These are phyloP conservation scores for Rhodotorula mucilaginosa DNA, from an alignment of 1,284 basidiomycete species.

Conservation along the genomic window DNA sequence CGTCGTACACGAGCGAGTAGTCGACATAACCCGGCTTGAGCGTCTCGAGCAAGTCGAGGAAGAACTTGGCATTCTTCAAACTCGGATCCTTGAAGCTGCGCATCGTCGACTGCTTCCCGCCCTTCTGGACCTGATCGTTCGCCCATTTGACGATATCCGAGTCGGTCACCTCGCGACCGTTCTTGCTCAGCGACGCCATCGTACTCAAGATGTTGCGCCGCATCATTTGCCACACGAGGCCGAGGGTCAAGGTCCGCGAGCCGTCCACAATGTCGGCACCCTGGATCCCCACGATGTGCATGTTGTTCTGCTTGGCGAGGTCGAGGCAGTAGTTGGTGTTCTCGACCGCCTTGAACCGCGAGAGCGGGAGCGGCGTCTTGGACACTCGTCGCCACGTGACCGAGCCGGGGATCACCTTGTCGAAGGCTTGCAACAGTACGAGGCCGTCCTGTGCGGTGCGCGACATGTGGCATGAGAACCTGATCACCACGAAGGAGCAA, in stretches of 20 bases:
- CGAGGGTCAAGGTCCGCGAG: conserved; percentile 83
- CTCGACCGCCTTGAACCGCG: conserved; percentile 94
- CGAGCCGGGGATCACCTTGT: conserved; percentile 87
- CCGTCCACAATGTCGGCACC: conserved; percentile 96
- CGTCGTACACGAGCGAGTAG: conserved; percentile 71
- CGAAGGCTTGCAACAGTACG: conserved; percentile 90
- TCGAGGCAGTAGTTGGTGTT: conserved; percentile 97
- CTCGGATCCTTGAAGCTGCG: conserved; percentile 91
- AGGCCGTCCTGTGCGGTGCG: conserved; percentile 69
- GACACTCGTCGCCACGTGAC: conserved; percentile 92
- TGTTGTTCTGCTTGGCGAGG: conserved; percentile 82
- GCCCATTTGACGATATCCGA: conserved; percentile 96
- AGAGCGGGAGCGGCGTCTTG: conserved; percentile 81
- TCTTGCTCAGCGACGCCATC: conserved; percentile 70
- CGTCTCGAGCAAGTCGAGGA: conserved; percentile 87
- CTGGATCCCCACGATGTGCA: conserved; percentile 97
- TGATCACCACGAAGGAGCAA: no score
- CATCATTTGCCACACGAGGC: conserved; percentile 98
- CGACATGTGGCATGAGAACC: no score
- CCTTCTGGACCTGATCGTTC: conserved; percentile 79
- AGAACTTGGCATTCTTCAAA: conserved; percentile 87
- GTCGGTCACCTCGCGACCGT: conserved; percentile 79
- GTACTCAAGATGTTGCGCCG: conserved; percentile 86
- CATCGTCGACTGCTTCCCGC: conserved; percentile 65
- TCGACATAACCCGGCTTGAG: conserved; percentile 94